These are phyloP conservation scores for Salix suchowensis DNA, from an alignment of 345 rosid species.

Conservation along the genomic window DNA sequence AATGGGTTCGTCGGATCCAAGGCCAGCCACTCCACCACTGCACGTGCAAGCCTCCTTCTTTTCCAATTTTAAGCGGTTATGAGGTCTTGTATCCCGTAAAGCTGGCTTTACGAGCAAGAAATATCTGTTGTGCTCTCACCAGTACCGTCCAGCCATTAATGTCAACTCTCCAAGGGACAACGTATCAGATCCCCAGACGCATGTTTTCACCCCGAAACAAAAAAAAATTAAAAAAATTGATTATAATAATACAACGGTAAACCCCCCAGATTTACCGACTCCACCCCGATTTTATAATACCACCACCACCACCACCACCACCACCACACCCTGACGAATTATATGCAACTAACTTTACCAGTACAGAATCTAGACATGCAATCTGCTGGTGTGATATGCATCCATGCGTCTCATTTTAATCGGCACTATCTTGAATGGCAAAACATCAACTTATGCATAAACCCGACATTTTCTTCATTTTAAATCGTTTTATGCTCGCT, in stretches of 20 bases:
- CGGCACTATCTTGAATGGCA: too few relatives aligned
- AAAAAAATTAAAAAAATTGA: neutral
- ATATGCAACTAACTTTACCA: too few relatives aligned
- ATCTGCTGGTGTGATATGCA: too few relatives aligned
- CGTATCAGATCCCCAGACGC: slow-evolving; percentile 10
- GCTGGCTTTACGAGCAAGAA: neutral
- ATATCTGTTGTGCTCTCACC: neutral
- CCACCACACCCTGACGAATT: too few relatives aligned
- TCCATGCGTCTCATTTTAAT: too few relatives aligned
- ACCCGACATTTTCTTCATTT: too few relatives aligned
- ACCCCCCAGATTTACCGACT: neutral
- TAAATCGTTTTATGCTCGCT: too few relatives aligned
- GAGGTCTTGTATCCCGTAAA: neutral
- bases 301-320: too few relatives aligned
- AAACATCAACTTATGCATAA: too few relatives aligned
- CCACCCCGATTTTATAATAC: neutral
- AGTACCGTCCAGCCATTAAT: slow-evolving; percentile 8
- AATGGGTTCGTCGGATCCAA: slow-evolving; percentile 35
- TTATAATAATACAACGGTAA: neutral
- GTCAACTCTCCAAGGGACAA: slow-evolving; percentile 9
- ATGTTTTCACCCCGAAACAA: neutral
- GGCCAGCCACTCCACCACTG: slow-evolving; percentile 8
- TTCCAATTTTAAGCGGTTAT: neutral
- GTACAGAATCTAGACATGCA: too few relatives aligned
- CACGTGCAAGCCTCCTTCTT: slow-evolving; percentile 23